Base-by-base conservation (phyloP, 2,329 filamentous ascomycete species). In the Pseudofabraea citricarpa region DNA sequence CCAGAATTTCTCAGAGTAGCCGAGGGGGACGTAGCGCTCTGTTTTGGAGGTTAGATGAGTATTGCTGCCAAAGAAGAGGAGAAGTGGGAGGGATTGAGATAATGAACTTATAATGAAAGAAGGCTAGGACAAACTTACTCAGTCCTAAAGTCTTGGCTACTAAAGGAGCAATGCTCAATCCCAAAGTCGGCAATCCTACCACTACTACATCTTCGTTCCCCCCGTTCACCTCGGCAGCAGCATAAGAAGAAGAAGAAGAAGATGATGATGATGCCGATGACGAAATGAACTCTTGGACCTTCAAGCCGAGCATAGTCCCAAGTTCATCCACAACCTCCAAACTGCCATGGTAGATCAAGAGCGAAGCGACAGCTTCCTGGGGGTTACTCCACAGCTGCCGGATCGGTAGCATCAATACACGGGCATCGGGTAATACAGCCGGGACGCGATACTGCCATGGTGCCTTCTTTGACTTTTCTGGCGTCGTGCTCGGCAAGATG, bases 1-100 rank as follows among this genome's bases (percentile, higher is more conserved):
- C 57, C 57, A 59, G 47, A 59, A 60, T 38, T 60, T 59, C 3
- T 46, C 46, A 2, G 57, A 60, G 32, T 57, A 58, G 2, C 56
- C 56, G n/a, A 59, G 43, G 2, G 57, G 51, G 1, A 59, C 35
- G 26, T 56, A 58, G 32, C 54, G 43, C 41, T 49, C 55, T 58
- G 22, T n/a, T n/a, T n/a, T n/a, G n/a, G n/a, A n/a, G n/a, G n/a
- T n/a, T n/a, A n/a, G 12, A 24, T 37, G 12, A 22, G 22, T 2
- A 21, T n/a, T 21, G 19, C 6, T 10, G 18, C 15, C 19, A 10
- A 6, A 3, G 16, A 15, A 5, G 8, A 23, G 20, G 16, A 20
- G 22, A 5, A 12, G 27, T 4, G 6, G 13, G 6, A 19, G 24
- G 1, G 1, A 24, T 7, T 5, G 10, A 29, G 40, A 36, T 18